A percentile compares a stretch with the other conserved stretches of the same genome.
These are phyloP conservation scores for Ganoderma boninense DNA, from an alignment of 1,284 basidiomycete species.

Conservation along the genomic window DNA sequence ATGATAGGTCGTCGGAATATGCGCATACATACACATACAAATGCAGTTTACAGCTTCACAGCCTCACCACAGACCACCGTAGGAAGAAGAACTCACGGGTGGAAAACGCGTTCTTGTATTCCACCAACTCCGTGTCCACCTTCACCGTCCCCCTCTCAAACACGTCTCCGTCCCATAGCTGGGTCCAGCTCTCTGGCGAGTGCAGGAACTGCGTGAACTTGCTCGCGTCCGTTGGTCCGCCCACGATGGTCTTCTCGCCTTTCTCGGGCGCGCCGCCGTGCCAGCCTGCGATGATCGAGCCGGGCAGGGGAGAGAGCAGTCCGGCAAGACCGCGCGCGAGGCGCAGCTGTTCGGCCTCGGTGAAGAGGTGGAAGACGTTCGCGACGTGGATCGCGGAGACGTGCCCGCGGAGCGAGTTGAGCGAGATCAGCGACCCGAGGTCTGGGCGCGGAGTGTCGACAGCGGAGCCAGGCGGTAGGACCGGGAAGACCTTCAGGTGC, in stretches of 20 bases:
- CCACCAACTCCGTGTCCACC: slow-evolving; percentile 40
- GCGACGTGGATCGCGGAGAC: slow-evolving; percentile 53
- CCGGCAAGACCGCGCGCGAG: slow-evolving; percentile 49
- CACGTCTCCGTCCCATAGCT: slow-evolving; percentile 52
- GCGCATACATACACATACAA: neutral
- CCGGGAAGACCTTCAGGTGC: slow-evolving; percentile 37
- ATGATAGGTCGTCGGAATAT: neutral
- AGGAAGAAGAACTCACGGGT: neutral
- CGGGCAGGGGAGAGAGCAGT: slow-evolving; percentile 46
- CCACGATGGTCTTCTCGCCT: slow-evolving; percentile 14
- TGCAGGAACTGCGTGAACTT: slow-evolving; percentile 39
- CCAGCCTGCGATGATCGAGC: slow-evolving; percentile 44
- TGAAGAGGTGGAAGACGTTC: slow-evolving; percentile 59
- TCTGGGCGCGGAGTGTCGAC: slow-evolving; percentile 36
- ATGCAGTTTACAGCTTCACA: neutral
- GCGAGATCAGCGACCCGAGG: slow-evolving; percentile 43
- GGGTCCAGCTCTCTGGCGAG: slow-evolving; percentile 49
- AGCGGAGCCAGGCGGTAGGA: slow-evolving; percentile 33
- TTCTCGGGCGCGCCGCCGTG: slow-evolving; percentile 35
- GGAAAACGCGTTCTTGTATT: neutral
- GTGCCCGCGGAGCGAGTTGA: slow-evolving; percentile 48
- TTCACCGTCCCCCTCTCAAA: slow-evolving; percentile 47
- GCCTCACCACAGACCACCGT: neutral
- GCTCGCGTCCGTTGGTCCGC: neutral
- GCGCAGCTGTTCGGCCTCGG: slow-evolving; percentile 47